Evolutionary conservation across 805 yeast genomes (phyloP).

Genomic region (Blastobotrys peoriensis): DNA sequence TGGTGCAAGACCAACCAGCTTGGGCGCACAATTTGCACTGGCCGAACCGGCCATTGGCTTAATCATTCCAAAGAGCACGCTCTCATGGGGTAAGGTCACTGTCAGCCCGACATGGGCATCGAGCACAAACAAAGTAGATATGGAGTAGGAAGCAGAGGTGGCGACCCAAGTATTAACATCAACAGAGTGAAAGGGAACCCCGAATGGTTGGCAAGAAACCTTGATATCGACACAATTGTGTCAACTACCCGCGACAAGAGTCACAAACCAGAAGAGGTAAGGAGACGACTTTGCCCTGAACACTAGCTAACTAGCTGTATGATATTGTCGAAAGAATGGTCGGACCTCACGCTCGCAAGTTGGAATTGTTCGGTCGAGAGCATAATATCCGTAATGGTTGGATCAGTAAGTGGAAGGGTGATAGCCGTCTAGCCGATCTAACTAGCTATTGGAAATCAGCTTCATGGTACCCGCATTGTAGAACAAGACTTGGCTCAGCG

Average conservation of each 20-base stretch:
- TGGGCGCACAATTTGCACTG: slow-evolving; percentile 84
- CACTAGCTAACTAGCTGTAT: slow-evolving; percentile 39
- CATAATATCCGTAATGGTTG: slow-evolving; percentile 87
- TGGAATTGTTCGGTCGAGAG: slow-evolving; percentile 85
- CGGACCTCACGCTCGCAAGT: slow-evolving; percentile 67
- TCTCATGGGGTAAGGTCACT: slow-evolving; percentile 52
- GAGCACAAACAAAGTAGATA: background rate
- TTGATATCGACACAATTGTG: slow-evolving; percentile 74
- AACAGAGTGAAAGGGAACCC: slow-evolving; percentile 63
- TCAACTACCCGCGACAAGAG: slow-evolving; percentile 83
- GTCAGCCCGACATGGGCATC: background rate
- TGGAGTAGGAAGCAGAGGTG: background rate
- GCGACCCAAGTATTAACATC: background rate
- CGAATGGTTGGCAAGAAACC: slow-evolving; percentile 54
- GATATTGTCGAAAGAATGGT: slow-evolving; percentile 80
- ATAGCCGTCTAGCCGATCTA: slow-evolving; percentile 8
- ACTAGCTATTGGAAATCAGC: slow-evolving; percentile 67
- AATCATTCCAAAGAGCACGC: slow-evolving; percentile 92
- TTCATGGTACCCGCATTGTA: slow-evolving; percentile 50
- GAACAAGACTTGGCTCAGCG: slow-evolving; percentile 33
- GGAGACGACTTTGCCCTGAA: slow-evolving; percentile 13
- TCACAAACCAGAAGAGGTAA: slow-evolving; percentile 81
- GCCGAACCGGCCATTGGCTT: slow-evolving; percentile 95
- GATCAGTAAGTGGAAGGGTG: slow-evolving; percentile 44
- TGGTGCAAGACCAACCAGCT: slow-evolving; percentile 92